Evolutionary conservation across 495 filamentous ascomycete species (phyloP), one percentile per base, ranked within the genome.

Genomic region (Massariosphaeria phaeospora): DNA sequence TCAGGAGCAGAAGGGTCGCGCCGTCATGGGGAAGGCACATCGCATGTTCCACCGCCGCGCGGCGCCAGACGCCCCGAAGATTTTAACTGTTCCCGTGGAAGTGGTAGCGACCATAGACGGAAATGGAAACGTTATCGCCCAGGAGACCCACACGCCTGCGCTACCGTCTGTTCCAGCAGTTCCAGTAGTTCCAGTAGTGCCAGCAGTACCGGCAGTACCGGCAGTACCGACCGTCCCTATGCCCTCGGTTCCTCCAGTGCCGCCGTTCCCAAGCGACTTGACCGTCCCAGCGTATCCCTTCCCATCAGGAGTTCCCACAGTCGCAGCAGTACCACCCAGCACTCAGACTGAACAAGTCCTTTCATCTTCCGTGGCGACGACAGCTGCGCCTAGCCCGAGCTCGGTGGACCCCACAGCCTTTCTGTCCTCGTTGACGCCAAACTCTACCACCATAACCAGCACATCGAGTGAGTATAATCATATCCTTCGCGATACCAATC

Each of bases 231-330:
- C 45, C 1, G 36, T 45, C 1, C 36, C 52, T 12, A 12, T 53
- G 8, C 56, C 49, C 18, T 33, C 52, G 7, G 58, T 61, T 15
- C 59, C 59, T 6, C 18, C 60, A 12, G 55, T 63, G 44, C 54
- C 60, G 4, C 34, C 60, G 12, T 63, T 63, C 31, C 60, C 60
- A 5, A 49, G 23, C 55, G 55, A 63, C 25, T 33, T 63, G 20
- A 51, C 39, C 8, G 48, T 55, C n/a, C 61, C 61, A 17, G 48
- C 55, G 34, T 63, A 54, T 45, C 60, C 60, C 31, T 63, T 38
- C 18, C 56, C 61, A 12, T 55, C 55, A 33, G 45, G 29, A 5
- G 30, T 50, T 35, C 31, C 55, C 3, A 23, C 45, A 3, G 51
- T 21, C 29, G 8, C 12, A 20, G 24, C 20, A 2, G 11, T 23